Evolutionary conservation across 176 grass and related monocot genomes (phyloP), one percentile per base, ranked within the genome.

Genomic region (Rhynchospora tenuis): DNA sequence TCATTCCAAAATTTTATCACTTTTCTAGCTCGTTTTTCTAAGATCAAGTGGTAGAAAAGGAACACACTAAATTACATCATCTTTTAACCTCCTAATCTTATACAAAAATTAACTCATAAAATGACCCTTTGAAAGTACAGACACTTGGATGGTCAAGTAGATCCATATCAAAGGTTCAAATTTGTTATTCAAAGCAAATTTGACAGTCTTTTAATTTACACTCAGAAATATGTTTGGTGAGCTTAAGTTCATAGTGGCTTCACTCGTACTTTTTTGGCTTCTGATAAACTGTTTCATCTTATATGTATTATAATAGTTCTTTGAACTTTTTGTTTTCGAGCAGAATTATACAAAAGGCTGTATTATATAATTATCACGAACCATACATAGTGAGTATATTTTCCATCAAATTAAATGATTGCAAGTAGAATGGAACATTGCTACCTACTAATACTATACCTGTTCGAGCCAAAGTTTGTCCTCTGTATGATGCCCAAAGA

Each of bases 401-500:
- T 71, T 19, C 42, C 43, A 23, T 48, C 47, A 12, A 73, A 48
- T 47, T 73, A 73, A 48, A 3, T 73, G 43, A 73, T 47, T 73
- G 43, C 66, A 24, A 73, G 31, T 17, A 43, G 13, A 75, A 5
- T 27, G 44, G 0, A 76, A 76, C 52, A 24, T 16, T 55, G 23
- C 15, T 50, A 76, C 54, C 51, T 31, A 54, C 73, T 76, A 24
- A 70, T 55, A 24, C 6, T 55, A 42, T 88, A 94, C 94, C 94
- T 84, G 94, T 97, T 81, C 94, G 92, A 86, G 88, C 81, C 86
- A 97, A 86, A 16, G 94, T 97, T 92, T 97, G 94, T 7, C 94
- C 94, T 88, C 94, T 88, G 74, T 89, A 94, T 78, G 94, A 94
- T 84, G 94, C 92, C 94, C 94, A 97, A 64, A 85, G 72, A 87